Percentiles rank a stretch among this genome's conserved stretches.
Evolutionary conservation across 768 basidiomycete genomes (phyloP).

Genomic region (Fomitopsis serialis): DNA sequence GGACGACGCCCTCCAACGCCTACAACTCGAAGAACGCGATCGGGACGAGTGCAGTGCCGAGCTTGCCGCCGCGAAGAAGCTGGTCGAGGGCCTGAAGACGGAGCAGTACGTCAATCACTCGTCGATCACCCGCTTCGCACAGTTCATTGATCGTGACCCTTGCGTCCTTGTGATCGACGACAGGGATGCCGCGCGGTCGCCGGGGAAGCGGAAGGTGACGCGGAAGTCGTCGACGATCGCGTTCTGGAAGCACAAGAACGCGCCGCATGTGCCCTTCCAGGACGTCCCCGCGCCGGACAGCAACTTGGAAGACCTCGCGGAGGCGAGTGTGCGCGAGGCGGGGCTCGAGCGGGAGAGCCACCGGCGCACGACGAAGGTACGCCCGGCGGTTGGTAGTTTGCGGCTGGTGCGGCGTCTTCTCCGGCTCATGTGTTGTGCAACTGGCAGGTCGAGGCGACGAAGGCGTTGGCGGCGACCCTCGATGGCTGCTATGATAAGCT

Average conservation of each 20-base stretch:
- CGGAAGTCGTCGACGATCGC: not conserved
- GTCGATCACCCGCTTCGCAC: not conserved
- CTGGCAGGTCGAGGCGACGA: slow-evolving; percentile 6
- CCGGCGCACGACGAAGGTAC: slow-evolving; percentile 6
- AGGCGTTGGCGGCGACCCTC: slow-evolving; percentile 7
- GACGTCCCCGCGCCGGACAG: not conserved
- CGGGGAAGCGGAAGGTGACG: slow-evolving; percentile 6
- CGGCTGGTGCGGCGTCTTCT: not conserved
- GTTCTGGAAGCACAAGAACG: not conserved
- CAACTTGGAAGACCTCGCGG: not conserved
- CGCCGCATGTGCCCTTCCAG: slow-evolving; percentile 1
- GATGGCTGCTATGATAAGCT: slow-evolving; percentile 13
- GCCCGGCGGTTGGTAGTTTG: not conserved
- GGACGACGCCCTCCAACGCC: slow-evolving; percentile 15
- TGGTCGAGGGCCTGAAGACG: not conserved
- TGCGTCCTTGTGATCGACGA: not conserved
- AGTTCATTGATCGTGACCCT: not conserved
- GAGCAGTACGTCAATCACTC: slow-evolving; percentile 1
- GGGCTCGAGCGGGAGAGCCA: slow-evolving; percentile 7
- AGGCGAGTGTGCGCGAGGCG: not conserved
- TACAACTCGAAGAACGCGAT: slow-evolving; percentile 6
- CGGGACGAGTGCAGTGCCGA: slow-evolving; percentile 7
- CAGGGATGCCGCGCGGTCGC: not conserved
- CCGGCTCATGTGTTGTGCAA: not conserved
- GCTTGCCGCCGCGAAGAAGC: slow-evolving; percentile 8